Evolutionary conservation across 2,329 filamentous ascomycete species (phyloP).

Genomic region (Ophidiomyces ophidiicola): DNA sequence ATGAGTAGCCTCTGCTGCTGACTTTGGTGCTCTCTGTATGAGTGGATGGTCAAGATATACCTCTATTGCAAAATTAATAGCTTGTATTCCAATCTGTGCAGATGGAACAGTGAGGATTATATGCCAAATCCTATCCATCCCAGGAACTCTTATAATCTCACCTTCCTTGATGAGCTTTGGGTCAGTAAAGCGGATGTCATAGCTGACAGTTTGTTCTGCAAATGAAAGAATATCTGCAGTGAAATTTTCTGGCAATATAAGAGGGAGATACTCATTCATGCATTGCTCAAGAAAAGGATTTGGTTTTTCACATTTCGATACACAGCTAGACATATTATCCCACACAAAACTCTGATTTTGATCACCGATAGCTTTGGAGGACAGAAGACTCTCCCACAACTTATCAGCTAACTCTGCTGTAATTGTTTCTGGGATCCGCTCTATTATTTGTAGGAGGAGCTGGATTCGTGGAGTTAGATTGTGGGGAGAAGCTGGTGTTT

Average conservation of each 20-base stretch:
- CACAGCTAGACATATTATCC: constrained; percentile 46
- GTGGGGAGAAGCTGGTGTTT: constrained; percentile 32
- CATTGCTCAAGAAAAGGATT: constrained; percentile 35
- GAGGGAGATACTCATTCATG: constrained; percentile 33
- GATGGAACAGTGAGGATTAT: constrained; percentile 60
- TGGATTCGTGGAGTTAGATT: constrained; percentile 41
- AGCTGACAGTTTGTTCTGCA: constrained; percentile 31
- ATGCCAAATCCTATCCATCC: constrained; percentile 66
- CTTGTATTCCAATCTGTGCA: constrained; percentile 52
- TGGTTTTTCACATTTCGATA: constrained; percentile 20
- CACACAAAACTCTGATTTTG: constrained; percentile 57
- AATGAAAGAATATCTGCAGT: constrained; percentile 32
- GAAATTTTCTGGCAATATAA: constrained; percentile 29
- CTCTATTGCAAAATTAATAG: constrained; percentile 59
- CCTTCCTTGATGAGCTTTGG: constrained; percentile 33
- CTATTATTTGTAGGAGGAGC: constrained; percentile 48
- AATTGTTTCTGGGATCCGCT: constrained; percentile 50
- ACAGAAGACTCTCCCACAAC: constrained; percentile 64
- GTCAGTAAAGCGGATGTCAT: constrained; percentile 47
- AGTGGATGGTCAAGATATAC: constrained; percentile 52
- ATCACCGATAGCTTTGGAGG: constrained; percentile 46
- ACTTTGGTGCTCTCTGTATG: constrained; percentile 32
- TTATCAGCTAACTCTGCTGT: constrained; percentile 47
- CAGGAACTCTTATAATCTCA: constrained; percentile 35
- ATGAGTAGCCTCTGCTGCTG: constrained; percentile 48